Percentiles rank a stretch among this genome's conserved stretches.
Conservation (phyloP, 1,284 basidiomycete genomes). For the Pseudozyma hubeiensis region DNA sequence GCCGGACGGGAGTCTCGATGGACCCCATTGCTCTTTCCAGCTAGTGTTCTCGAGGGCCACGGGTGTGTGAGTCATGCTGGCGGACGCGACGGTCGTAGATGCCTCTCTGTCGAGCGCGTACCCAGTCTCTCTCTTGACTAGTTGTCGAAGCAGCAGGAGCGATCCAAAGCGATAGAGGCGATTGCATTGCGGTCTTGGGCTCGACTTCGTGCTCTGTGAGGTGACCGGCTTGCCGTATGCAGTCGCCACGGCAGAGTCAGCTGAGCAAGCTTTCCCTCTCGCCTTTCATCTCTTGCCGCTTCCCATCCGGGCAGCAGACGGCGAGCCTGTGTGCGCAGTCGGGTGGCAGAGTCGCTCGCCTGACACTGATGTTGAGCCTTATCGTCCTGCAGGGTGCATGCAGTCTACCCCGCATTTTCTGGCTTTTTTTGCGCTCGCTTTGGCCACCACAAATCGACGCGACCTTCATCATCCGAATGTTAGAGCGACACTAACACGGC, state of each 20-base stretch:
- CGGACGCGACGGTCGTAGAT: too few species aligned
- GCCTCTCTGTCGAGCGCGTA: too few species aligned
- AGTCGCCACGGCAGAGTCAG: slow-evolving; percentile 12
- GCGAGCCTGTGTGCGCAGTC: too few species aligned
- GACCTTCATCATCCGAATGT: neutral
- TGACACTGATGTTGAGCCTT: slow-evolving; percentile 8
- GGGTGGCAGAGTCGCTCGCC: neutral
- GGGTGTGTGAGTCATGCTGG: too few species aligned
- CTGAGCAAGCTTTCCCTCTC: slow-evolving; percentile 2
- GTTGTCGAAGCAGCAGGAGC: too few species aligned
- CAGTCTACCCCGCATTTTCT: slow-evolving; percentile 32
- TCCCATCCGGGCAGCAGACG: neutral
- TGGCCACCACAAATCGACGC: too few species aligned
- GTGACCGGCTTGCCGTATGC: neutral
- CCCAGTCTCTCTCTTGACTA: too few species aligned
- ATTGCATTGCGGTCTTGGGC: too few species aligned
- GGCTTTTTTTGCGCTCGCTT: too few species aligned
- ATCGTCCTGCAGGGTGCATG: slow-evolving; percentile 27
- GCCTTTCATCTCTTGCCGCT: neutral
- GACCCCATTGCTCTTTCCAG: too few species aligned
- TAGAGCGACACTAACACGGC: neutral
- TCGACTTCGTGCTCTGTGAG: neutral
- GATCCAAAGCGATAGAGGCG: too few species aligned
- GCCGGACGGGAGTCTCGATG: neutral
- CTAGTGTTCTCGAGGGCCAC: too few species aligned